These are phyloP conservation scores for Globisporangium acanthophoron DNA, from an alignment of 352 stramenopile genomes.

Conservation along the genomic window DNA sequence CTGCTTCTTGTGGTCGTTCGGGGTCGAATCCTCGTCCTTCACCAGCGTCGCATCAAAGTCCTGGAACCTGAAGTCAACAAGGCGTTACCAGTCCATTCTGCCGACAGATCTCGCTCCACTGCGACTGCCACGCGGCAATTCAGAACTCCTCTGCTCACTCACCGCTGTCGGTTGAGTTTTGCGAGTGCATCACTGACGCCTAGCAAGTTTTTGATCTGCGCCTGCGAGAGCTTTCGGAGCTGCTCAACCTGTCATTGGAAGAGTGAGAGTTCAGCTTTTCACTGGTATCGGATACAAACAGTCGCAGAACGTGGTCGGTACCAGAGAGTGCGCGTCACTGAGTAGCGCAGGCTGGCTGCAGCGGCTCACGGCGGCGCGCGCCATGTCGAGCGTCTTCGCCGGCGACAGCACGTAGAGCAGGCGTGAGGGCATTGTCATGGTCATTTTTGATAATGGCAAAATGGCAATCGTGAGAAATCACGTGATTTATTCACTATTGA, in stretches of 20 bases:
- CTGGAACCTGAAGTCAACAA: conserved; percentile 34
- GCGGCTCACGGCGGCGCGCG: conserved; percentile 17
- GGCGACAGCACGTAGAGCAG: conserved; percentile 85
- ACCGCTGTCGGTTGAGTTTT: conserved; percentile 84
- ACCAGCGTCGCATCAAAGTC: conserved; percentile 37
- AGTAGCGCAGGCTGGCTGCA: conserved; percentile 53
- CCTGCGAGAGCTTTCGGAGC: conserved; percentile 52
- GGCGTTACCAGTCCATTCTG: neutral
- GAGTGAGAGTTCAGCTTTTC: neutral
- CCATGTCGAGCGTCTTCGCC: conserved; percentile 86
- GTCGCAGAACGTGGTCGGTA: conserved; percentile 8
- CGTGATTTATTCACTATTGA: neutral
- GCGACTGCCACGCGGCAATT: too few relatives aligned
- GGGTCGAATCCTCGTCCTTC: conserved; percentile 6
- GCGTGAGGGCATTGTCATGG: conserved; percentile 18
- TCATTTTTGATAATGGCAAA: neutral
- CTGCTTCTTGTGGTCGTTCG: conserved; percentile 60
- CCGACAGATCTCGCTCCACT: neutral
- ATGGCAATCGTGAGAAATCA: neutral
- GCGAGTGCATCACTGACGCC: conserved; percentile 79
- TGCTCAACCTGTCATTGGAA: conserved; percentile 25
- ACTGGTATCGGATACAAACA: neutral
- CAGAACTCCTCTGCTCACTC: neutral
- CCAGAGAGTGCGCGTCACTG: conserved; percentile 42
- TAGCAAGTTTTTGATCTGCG: conserved; percentile 78